Conservation (phyloP, 768 basidiomycete genomes). For the Psilocybe tampanensis region DNA sequence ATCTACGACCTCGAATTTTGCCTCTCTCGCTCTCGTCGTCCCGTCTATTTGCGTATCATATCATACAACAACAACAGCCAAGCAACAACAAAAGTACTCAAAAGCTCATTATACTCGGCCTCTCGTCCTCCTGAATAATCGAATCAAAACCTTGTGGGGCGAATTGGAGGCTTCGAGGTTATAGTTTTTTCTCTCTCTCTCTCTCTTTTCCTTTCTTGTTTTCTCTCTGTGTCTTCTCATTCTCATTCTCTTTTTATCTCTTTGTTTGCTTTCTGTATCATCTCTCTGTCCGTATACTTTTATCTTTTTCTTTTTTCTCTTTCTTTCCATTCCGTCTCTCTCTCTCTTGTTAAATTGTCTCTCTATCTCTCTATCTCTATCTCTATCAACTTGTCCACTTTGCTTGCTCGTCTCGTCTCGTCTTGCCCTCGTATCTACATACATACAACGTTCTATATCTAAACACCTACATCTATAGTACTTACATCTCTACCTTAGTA, state of each 20-base stretch:
- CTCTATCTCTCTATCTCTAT: not conserved
- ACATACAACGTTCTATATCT: not conserved
- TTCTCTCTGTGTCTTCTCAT: not conserved
- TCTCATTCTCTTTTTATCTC: not conserved
- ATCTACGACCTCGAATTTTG: too few relatives aligned
- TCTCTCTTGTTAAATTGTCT: not conserved
- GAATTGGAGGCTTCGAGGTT: not conserved
- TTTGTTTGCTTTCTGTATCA: slow-evolving; percentile 3
- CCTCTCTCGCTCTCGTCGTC: not conserved
- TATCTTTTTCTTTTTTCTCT: not conserved
- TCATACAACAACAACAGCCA: too few relatives aligned
- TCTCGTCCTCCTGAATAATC: not conserved
- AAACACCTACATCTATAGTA: too few relatives aligned
- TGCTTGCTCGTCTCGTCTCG: not conserved
- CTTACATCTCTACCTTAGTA: too few relatives aligned
- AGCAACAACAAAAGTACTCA: too few relatives aligned
- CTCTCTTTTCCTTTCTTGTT: not conserved
- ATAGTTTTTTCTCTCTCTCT: not conserved
- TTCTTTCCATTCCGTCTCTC: not conserved
- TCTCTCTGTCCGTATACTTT: not conserved
- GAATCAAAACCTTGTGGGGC: too few relatives aligned
- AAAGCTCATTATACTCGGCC: too few relatives aligned
- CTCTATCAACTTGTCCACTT: not conserved
- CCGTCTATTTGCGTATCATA: too few relatives aligned
- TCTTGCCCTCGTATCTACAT: not conserved